Base-by-base conservation (phyloP, 345 rosid species). In the Pelargonium nanum region DNA sequence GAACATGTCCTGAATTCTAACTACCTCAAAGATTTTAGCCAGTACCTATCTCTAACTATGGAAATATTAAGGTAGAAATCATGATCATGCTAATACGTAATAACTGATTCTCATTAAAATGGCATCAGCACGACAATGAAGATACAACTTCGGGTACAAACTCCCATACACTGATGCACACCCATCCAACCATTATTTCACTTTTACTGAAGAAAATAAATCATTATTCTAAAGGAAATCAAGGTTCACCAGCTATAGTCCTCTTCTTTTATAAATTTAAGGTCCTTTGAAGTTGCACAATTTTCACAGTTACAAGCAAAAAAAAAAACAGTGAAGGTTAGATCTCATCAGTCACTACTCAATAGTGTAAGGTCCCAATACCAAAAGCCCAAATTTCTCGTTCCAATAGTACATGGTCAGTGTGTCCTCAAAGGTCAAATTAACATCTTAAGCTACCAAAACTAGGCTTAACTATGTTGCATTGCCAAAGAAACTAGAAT, bases 331-430 rank as follows among this genome's bases (percentile, higher is more conserved):
- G n/a, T n/a, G n/a, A n/a, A n/a, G n/a, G n/a, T n/a, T n/a, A n/a
- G n/a, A n/a, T n/a, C n/a, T n/a, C n/a, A n/a, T n/a, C n/a, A n/a
- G n/a, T n/a, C n/a, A n/a, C n/a, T n/a, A n/a, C n/a, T n/a, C n/a
- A 40, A 17, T 40, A 12, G 48, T 3, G 20, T 48, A 64, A 25
- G 34, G 68, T 22, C 21, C 55, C 44, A 57, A 65, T 22, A 13
- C 55, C 44, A 57, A 65, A 32, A 64, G 25, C 28, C 40, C 25
- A 48, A 19, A 40, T 40, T 6, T 30, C 40, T 20, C n/a, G 48
- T 21, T 7, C 34, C 57, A 57, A 30, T 6, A 30, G 40, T 30
- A 30, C 1, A 12, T 30, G 40, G 40, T 30, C 40, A 16, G 23
- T 1, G 22, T 25, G 15, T 40, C 59, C 28, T 22, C 20, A 65